Base-by-base conservation (phyloP, 2,329 filamentous ascomycete genomes). In the Ophiocordyceps camponoti-floridani region DNA sequence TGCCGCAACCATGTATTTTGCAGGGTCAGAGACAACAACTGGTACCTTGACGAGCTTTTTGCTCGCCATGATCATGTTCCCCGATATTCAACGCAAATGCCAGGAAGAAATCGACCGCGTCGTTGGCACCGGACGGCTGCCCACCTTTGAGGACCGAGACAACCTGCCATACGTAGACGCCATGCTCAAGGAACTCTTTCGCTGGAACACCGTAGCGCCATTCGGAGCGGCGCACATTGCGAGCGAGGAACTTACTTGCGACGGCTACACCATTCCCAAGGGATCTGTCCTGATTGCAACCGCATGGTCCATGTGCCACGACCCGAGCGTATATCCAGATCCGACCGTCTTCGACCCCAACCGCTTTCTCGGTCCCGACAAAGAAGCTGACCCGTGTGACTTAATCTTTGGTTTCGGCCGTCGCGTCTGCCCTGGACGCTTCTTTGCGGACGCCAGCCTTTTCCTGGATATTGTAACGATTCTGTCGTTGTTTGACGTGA, bases 281-380 rank as follows among this genome's bases (percentile, higher is more conserved):
- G 54, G 52, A 1, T 44, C 58, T 0, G 38, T 49, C 7, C 30
- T 60, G 7, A 44, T 61, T 3, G 48, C 48, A 3, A 50, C 52
- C 0, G 46, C 54, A 4, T 60, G 56, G 55, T 56, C 51, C 19
- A 49, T 62, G 14, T 71, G 79, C 23, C 81, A 84, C 57, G 81
- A 85, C 52, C 72, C 76, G 2, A 73, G 78, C 30, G 75, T 73
- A 1, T 84, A 86, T 55, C 65, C 73, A 0, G 44, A 59, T 12
- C 61, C 61, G 0, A 47, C 46, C 2, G 11, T 26, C 2, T 66
- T 65, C 18, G 50, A 60, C 14, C 62, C 61, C 0, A 56, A 56
- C 1, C 52, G 62, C 0, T 63, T 52, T 47, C 48, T 64, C 3
- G 41, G 38, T 18, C 52, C 52, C 2, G 46, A 51, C 1, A n/a